Percentiles rank a stretch among this genome's conserved stretches.
These are phyloP conservation scores for Plasmodium fragile DNA, from an alignment of 169 alveolate genomes.

Conservation along the genomic window DNA sequence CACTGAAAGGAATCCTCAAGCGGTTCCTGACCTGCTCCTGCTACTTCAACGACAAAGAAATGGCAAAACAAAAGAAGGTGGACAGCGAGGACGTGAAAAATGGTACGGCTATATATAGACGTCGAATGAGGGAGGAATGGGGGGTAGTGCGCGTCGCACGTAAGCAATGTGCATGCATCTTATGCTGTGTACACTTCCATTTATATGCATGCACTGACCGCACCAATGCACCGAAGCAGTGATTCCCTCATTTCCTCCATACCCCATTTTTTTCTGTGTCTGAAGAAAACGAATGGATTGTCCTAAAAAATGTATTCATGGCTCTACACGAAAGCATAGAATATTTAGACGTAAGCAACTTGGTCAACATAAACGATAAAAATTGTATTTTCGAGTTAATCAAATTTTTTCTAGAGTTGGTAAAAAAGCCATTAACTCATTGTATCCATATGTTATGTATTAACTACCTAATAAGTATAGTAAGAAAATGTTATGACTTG, in stretches of 20 bases:
- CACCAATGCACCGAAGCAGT: not conserved
- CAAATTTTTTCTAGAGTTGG: conserved; percentile 54
- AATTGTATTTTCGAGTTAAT: conserved; percentile 69
- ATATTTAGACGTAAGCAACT: conserved; percentile 49
- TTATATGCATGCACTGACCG: not conserved
- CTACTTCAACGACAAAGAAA: conserved; percentile 60
- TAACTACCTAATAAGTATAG: conserved; percentile 48
- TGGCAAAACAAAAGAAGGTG: conserved; percentile 18
- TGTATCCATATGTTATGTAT: conserved; percentile 59
- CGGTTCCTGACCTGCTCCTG: conserved; percentile 41
- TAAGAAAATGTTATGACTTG: conserved; percentile 48
- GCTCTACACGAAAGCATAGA: conserved; percentile 47
- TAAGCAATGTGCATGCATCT: not conserved
- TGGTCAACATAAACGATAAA: conserved; percentile 53
- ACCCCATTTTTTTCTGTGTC: not conserved
- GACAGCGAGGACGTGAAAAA: conserved; percentile 15
- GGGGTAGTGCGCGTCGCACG: not conserved
- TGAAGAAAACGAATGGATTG: conserved; percentile 14
- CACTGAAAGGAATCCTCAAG: conserved; percentile 59
- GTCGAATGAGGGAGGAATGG: not conserved
- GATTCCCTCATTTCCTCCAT: not conserved
- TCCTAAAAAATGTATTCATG: conserved; percentile 46
- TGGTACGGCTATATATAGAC: conserved; percentile 11
- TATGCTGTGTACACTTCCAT: not conserved
- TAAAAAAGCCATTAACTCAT: conserved; percentile 48